phyloP scores from a whole-genome alignment of 2,329 filamentous ascomycete species.

The Chaetomiaceae sp. region DNA sequence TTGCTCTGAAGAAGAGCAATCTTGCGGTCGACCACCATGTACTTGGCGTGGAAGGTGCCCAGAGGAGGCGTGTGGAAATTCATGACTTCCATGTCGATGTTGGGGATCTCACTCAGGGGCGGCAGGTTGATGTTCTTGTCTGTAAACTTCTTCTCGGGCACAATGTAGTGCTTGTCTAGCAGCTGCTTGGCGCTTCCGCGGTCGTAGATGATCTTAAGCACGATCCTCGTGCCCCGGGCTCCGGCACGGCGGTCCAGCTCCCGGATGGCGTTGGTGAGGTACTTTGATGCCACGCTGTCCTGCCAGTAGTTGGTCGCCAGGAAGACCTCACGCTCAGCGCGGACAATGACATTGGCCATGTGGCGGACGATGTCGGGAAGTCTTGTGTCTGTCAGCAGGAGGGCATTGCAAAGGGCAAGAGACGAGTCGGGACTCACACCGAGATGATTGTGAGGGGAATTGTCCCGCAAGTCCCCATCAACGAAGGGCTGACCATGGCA shows the following conservation, averaged over 20 bases:
- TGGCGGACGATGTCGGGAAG: constrained; percentile 68
- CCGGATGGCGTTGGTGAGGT: constrained; percentile 62
- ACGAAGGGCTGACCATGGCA: constrained; percentile 48
- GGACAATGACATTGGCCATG: constrained; percentile 70
- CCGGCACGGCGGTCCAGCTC: constrained; percentile 65
- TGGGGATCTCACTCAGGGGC: constrained; percentile 58
- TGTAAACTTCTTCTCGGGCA: constrained; percentile 54
- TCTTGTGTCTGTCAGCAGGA: constrained; percentile 24
- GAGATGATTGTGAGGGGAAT: constrained; percentile 66
- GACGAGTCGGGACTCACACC: constrained; percentile 34
- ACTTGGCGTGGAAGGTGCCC: constrained; percentile 74
- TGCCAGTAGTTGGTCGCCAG: constrained; percentile 75
- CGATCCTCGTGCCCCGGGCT: constrained; percentile 49
- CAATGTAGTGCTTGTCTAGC: constrained; percentile 58
- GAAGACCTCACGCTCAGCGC: constrained; percentile 67
- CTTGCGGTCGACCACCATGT: constrained; percentile 68
- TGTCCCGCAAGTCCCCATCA: constrained; percentile 53
- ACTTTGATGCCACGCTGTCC: constrained; percentile 59
- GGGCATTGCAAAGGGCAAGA: neutral
- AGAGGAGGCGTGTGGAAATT: constrained; percentile 67
- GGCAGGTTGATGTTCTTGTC: constrained; percentile 57
- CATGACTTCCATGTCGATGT: constrained; percentile 66
- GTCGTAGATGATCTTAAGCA: constrained; percentile 74
- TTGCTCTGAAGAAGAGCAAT: constrained; percentile 71
- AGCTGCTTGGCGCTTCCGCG: constrained; percentile 61